Percentiles rank a stretch among this genome's conserved stretches.
phyloP scores from a whole-genome alignment of 1,284 basidiomycete species.

The Pseudozyma tsukubaensis region DNA sequence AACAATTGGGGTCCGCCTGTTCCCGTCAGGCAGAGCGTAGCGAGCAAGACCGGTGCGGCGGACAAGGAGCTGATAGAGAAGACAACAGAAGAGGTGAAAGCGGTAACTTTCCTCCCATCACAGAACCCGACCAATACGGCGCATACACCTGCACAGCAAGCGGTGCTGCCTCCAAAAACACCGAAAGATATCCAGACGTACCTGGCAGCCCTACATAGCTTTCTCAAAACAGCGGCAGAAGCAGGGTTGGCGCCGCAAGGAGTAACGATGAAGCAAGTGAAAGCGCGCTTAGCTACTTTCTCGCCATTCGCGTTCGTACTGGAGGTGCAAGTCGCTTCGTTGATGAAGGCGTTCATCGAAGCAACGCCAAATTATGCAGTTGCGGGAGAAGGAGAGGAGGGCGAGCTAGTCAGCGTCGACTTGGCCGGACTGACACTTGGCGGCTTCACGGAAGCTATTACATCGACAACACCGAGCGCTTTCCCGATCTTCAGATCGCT shows the following conservation, averaged over 20 bases:
- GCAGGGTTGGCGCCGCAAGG: constrained; percentile 14
- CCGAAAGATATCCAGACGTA: constrained; percentile 17
- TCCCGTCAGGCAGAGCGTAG: neutral
- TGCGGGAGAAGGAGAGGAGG: neutral
- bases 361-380: constrained; percentile 2
- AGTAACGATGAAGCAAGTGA: constrained; percentile 21
- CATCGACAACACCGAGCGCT: constrained; percentile 25
- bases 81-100: neutral
- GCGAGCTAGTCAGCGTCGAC: constrained; percentile 8
- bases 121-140: constrained; percentile 15
- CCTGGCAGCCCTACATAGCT: constrained; percentile 20
- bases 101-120: constrained; percentile 22
- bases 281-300: constrained; percentile 18
- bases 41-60: neutral
- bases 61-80: neutral
- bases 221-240: constrained; percentile 21
- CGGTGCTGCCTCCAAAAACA: constrained; percentile 12
- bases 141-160: constrained; percentile 1
- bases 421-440: constrained; percentile 18
- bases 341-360: constrained; percentile 28
- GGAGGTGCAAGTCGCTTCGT: constrained; percentile 15
- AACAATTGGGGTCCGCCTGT: constrained; percentile 27
- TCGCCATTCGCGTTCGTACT: constrained; percentile 10
- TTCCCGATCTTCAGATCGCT: constrained; percentile 31
- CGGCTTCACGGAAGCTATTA: constrained; percentile 20